Conservation (phyloP, 2,329 filamentous ascomycete species). For the Fusarium sp. region DNA sequence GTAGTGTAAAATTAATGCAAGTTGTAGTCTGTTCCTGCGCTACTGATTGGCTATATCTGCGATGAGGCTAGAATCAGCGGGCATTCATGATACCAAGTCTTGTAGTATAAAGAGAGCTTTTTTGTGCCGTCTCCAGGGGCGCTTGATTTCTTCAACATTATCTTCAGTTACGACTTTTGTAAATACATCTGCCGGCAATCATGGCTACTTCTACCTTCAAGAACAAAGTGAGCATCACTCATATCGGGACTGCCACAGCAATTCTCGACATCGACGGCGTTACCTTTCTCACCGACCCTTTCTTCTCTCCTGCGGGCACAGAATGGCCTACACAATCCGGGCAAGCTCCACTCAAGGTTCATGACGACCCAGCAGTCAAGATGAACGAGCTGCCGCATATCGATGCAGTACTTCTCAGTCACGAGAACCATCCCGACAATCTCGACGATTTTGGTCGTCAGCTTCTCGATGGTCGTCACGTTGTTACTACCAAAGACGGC, state of each 20-base stretch:
- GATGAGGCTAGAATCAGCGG: neutral
- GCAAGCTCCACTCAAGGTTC: neutral
- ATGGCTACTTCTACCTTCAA: neutral
- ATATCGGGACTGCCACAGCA: neutral
- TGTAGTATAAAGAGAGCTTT: neutral
- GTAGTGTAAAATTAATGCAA: neutral
- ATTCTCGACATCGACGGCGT: neutral
- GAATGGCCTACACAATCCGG: neutral
- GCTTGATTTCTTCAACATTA: rapidly evolving
- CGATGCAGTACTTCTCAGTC: constrained; percentile 7
- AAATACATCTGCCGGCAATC: neutral
- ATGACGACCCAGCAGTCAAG: neutral
- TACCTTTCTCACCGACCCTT: neutral
- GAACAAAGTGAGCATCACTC: neutral
- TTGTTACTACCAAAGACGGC: neutral
- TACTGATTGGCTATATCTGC: neutral
- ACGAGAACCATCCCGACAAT: constrained; percentile 12
- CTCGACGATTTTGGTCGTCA: neutral
- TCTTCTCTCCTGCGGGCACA: neutral
- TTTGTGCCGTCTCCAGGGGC: rapidly evolving
- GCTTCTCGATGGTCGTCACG: neutral
- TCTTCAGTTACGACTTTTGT: rapidly evolving
- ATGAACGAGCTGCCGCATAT: neutral
- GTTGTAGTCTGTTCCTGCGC: neutral
- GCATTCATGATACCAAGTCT: neutral